Conservation (phyloP, 192 early-diverging fungal genomes). For the Backusella tuberculispora region DNA sequence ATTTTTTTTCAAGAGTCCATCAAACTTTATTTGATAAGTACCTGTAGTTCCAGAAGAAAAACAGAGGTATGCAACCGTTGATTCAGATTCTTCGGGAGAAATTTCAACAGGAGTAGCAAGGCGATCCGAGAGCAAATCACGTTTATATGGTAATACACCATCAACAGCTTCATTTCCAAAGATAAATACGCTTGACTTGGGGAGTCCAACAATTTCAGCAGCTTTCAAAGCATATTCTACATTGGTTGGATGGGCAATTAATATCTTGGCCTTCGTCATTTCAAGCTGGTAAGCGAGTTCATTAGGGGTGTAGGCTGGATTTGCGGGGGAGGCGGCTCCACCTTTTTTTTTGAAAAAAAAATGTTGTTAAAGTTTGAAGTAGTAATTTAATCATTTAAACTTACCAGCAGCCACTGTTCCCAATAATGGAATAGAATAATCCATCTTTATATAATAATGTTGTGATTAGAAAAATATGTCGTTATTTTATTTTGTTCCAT, state of each 20-base stretch:
- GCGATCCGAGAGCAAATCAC: neutral
- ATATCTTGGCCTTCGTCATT: slow-evolving; percentile 62
- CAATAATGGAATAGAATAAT: slow-evolving; percentile 37
- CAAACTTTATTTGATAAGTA: slow-evolving; percentile 26
- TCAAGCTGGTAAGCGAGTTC: slow-evolving; percentile 78
- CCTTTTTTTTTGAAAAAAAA: slow-evolving; percentile 46
- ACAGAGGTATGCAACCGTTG: slow-evolving; percentile 33
- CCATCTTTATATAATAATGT: slow-evolving; percentile 26
- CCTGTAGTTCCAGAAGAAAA: slow-evolving; percentile 40
- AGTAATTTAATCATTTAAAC: neutral
- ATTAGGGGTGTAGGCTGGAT: slow-evolving; percentile 75
- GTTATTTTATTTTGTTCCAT: neutral
- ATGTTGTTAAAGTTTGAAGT: neutral
- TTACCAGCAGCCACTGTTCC: slow-evolving; percentile 44
- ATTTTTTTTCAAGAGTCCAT: slow-evolving; percentile 16
- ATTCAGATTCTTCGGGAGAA: slow-evolving; percentile 25
- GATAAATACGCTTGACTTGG: slow-evolving; percentile 40
- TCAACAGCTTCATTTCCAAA: slow-evolving; percentile 39
- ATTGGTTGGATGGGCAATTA: slow-evolving; percentile 56
- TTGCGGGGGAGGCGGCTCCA: slow-evolving; percentile 69
- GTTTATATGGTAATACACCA: slow-evolving; percentile 8
- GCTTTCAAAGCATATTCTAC: slow-evolving; percentile 47
- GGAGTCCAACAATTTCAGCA: slow-evolving; percentile 37
- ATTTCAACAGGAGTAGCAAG: slow-evolving; percentile 22
- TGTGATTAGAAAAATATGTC: neutral